Conservation (phyloP, 495 filamentous ascomycete genomes). For the Aspergillus avenaceus region DNA sequence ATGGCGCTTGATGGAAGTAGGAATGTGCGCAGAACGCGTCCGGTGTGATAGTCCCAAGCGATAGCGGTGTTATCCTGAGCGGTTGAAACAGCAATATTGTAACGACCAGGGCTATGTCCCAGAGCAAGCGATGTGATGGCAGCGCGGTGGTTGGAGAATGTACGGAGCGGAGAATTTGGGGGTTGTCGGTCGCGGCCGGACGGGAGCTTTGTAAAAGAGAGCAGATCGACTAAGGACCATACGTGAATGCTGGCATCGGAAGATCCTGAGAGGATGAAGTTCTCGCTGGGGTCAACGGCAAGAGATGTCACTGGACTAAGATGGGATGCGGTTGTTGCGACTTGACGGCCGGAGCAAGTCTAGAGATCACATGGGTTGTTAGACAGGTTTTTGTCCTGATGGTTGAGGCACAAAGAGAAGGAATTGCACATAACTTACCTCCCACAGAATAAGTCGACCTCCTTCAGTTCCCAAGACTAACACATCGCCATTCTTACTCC, state of each 20-base stretch:
- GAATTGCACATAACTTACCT: too few relatives aligned
- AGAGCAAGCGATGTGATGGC: constrained; percentile 67
- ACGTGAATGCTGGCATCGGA: constrained; percentile 84
- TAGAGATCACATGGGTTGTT: too few relatives aligned
- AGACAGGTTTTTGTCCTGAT: background rate
- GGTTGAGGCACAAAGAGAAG: too few relatives aligned
- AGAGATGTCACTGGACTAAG: constrained; percentile 79
- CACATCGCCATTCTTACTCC: constrained; percentile 57
- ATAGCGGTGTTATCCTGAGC: constrained; percentile 79
- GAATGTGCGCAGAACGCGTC: constrained; percentile 69
- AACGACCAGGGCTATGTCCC: constrained; percentile 62
- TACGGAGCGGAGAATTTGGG: constrained; percentile 55
- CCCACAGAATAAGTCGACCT: constrained; percentile 86
- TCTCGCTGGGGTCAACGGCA: constrained; percentile 64
- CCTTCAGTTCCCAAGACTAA: constrained; percentile 81
- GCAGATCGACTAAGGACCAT: constrained; percentile 74
- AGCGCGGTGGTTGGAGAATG: constrained; percentile 74
- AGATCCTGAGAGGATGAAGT: constrained; percentile 82
- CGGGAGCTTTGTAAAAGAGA: constrained; percentile 56
- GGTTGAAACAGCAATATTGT: constrained; percentile 72
- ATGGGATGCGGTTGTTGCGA: constrained; percentile 83
- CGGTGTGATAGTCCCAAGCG: constrained; percentile 84
- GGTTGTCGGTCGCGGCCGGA: constrained; percentile 31
- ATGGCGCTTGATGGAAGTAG: constrained; percentile 68
- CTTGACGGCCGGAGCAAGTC: constrained; percentile 80